Percentiles rank a stretch among this genome's conserved stretches.
Evolutionary conservation across 352 stramenopile species (phyloP).

Genomic region (Hyphochytrium catenoides): DNA sequence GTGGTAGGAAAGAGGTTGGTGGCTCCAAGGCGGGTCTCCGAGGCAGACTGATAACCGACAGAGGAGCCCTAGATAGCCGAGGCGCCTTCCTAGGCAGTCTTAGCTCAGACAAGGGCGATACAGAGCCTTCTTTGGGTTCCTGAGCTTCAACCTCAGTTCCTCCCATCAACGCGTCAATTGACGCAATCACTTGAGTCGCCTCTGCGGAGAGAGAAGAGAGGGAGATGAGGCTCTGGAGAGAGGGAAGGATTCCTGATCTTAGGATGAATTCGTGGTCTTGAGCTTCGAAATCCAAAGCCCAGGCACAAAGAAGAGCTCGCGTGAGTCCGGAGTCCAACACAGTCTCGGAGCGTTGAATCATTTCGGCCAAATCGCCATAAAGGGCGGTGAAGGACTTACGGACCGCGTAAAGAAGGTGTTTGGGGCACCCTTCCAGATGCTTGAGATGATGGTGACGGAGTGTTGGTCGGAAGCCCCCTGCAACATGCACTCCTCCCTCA

Average conservation of each 20-base stretch:
- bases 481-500: conserved; percentile 41
- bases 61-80: too few species aligned
- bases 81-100: too few species aligned
- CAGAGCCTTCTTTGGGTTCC: too few species aligned
- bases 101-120: too few species aligned
- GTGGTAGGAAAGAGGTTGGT: too few species aligned
- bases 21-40: too few species aligned
- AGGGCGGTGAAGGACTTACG: conserved; percentile 42
- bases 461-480: conserved; percentile 51
- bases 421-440: conserved; percentile 47
- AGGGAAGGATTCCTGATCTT: conserved; percentile 39
- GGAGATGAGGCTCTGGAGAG: conserved; percentile 40
- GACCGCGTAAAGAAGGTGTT: conserved; percentile 23
- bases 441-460: conserved; percentile 62
- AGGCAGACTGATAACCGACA: too few species aligned
- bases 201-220: conserved; percentile 23
- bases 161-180: too few species aligned
- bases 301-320: conserved; percentile 42
- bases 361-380: conserved; percentile 29
- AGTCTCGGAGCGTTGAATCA: conserved; percentile 14
- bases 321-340: conserved; percentile 28
- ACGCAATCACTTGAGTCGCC: too few species aligned
- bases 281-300: conserved; percentile 52
- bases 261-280: conserved; percentile 49
- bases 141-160: too few species aligned